A percentile compares a stretch with the other conserved stretches of the same genome.
These are phyloP conservation scores for Fusarium odoratissimum DNA, from an alignment of 2,329 filamentous ascomycete species.

Conservation along the genomic window DNA sequence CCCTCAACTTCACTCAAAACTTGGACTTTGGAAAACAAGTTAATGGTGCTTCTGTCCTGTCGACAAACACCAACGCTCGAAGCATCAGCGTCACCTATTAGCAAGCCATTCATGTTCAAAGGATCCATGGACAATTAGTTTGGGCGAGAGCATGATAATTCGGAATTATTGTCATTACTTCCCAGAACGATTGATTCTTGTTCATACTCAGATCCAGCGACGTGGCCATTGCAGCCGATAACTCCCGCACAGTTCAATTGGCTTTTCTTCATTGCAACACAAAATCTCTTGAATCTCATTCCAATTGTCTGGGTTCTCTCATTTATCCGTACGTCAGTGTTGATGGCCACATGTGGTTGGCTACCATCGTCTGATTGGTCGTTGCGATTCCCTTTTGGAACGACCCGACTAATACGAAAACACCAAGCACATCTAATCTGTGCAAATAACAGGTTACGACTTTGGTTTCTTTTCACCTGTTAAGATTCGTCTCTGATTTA, in stretches of 20 bases:
- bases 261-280: background rate
- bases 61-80: background rate
- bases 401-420: conserved; percentile 31
- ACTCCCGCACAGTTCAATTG: conserved; percentile 25
- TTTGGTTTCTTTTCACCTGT: background rate
- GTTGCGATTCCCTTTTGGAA: conserved; percentile 10
- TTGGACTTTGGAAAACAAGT: background rate
- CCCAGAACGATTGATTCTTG: background rate
- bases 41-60: background rate
- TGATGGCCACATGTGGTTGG: conserved; percentile 43
- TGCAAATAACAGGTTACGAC: background rate
- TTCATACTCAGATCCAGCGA: background rate
- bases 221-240: conserved; percentile 5
- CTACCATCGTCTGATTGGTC: conserved; percentile 38
- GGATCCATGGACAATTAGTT: background rate
- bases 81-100: background rate
- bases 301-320: background rate
- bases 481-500: fast-evolving
- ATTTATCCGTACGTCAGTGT: conserved; percentile 32
- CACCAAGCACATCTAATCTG: conserved; percentile 12
- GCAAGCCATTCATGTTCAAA: background rate
- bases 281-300: conserved; percentile 2
- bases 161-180: background rate
- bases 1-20: background rate
- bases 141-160: background rate